Evolutionary conservation across 208 protist genomes (phyloP).

Genomic region (Trypanosoma lewisi): DNA sequence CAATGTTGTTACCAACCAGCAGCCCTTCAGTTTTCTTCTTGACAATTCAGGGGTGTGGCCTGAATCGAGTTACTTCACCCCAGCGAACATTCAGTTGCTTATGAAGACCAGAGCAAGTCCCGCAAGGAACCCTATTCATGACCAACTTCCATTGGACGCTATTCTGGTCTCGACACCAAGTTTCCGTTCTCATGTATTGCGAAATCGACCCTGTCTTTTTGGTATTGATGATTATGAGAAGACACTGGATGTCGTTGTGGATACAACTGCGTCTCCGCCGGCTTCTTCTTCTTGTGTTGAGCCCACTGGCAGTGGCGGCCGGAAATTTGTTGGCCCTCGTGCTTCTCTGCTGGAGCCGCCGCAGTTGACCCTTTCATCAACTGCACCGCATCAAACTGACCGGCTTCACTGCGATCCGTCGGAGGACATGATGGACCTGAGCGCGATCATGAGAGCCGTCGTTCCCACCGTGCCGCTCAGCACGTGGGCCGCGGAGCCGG

Average conservation of each 20-base stretch:
- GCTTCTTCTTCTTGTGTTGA: neutral
- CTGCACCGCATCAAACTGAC: neutral
- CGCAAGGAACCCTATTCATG: conserved; percentile 76
- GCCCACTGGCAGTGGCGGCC: neutral
- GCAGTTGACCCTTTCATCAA: neutral
- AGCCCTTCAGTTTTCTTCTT: conserved; percentile 61
- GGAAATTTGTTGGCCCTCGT: no score
- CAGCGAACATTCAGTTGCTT: conserved; percentile 43
- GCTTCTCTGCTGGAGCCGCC: neutral
- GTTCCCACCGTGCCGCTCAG: neutral
- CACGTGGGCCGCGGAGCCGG: neutral
- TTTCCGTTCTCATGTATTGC: conserved; percentile 20
- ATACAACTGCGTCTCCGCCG: neutral
- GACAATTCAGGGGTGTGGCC: conserved; percentile 16
- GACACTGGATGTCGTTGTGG: conserved; percentile 21
- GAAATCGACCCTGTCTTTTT: conserved; percentile 35
- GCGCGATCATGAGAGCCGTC: conserved; percentile 3
- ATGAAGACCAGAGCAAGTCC: conserved; percentile 52
- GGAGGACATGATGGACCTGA: conserved; percentile 6
- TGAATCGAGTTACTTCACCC: conserved; percentile 19
- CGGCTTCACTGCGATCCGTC: neutral
- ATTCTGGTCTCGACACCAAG: conserved; percentile 24
- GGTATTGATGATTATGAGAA: conserved; percentile 34
- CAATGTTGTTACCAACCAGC: conserved; percentile 43
- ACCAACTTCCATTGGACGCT: conserved; percentile 63